Evolutionary conservation across 192 early-diverging fungal genomes (phyloP).

Genomic region (Pilobolus umbonatus): DNA sequence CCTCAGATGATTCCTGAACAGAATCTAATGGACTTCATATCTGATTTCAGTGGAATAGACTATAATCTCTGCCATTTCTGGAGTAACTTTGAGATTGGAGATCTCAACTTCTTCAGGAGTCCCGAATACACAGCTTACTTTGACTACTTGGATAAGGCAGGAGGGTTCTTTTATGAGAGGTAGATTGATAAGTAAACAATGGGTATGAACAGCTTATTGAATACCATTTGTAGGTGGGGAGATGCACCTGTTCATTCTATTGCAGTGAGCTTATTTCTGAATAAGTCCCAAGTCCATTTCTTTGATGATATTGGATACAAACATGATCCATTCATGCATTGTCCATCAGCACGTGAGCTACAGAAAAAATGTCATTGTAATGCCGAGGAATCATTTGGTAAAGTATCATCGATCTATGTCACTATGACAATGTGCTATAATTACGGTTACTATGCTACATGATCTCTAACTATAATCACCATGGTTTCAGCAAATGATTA

Average conservation of each 20-base stretch:
- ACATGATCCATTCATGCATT: constrained; percentile 67
- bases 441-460: too few species aligned
- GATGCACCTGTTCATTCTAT: constrained; percentile 77
- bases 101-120: constrained; percentile 65
- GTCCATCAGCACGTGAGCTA: constrained; percentile 51
- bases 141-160: constrained; percentile 63
- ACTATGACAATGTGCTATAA: too few species aligned
- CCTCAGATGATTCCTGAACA: constrained; percentile 45
- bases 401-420: background rate
- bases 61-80: constrained; percentile 75
- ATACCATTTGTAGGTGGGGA: constrained; percentile 52
- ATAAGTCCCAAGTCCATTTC: constrained; percentile 65
- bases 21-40: constrained; percentile 43
- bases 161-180: constrained; percentile 84
- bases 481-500: too few species aligned
- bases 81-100: constrained; percentile 88
- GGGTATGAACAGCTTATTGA: constrained; percentile 45
- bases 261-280: constrained; percentile 55
- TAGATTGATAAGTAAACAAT: constrained; percentile 39
- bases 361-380: constrained; percentile 50
- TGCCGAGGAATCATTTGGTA: constrained; percentile 49
- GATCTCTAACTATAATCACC: too few species aligned
- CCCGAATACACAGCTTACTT: constrained; percentile 61
- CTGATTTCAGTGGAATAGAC: constrained; percentile 47
- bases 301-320: constrained; percentile 72